Evolutionary conservation across 495 filamentous ascomycete species (phyloP).

Genomic region (Haplographium delicatum): DNA sequence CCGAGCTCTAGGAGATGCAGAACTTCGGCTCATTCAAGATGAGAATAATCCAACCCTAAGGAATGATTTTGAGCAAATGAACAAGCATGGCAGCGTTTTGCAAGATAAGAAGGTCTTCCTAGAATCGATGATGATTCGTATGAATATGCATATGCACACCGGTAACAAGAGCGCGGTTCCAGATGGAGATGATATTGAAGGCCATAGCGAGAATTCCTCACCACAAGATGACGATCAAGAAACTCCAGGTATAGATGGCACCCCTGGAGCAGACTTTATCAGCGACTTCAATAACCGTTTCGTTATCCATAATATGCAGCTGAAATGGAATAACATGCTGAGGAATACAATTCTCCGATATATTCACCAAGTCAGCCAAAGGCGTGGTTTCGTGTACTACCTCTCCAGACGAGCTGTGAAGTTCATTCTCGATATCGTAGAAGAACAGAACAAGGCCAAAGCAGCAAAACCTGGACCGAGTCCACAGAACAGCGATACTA

Average conservation of each 20-base stretch:
- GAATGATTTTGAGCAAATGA: slow-evolving; percentile 60
- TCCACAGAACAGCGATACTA: slow-evolving; percentile 21
- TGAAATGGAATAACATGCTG: slow-evolving; percentile 97
- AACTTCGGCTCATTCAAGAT: slow-evolving; percentile 53
- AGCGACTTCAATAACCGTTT: slow-evolving; percentile 95
- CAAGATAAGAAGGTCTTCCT: slow-evolving; percentile 73
- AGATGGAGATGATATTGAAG: slow-evolving; percentile 37
- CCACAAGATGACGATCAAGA: slow-evolving; percentile 17
- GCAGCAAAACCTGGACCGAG: slow-evolving; percentile 34
- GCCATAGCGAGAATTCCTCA: slow-evolving; percentile 15
- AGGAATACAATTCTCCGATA: slow-evolving; percentile 96
- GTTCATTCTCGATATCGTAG: slow-evolving; percentile 95
- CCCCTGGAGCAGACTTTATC: slow-evolving; percentile 21
- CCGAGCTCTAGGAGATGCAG: slow-evolving; percentile 57
- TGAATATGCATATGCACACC: slow-evolving; percentile 51
- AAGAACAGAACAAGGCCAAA: slow-evolving; percentile 76
- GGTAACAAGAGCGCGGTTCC: slow-evolving; percentile 37
- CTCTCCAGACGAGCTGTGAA: slow-evolving; percentile 93
- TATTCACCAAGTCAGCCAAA: slow-evolving; percentile 93
- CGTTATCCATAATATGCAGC: slow-evolving; percentile 92
- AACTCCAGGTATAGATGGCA: slow-evolving; percentile 19
- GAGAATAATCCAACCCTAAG: slow-evolving; percentile 48
- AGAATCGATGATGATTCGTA: slow-evolving; percentile 62
- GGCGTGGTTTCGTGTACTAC: slow-evolving; percentile 96
- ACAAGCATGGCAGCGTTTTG: slow-evolving; percentile 64